phyloP scores from a whole-genome alignment of 2,329 filamentous ascomycete species.

The Aspergillus jensenii region DNA sequence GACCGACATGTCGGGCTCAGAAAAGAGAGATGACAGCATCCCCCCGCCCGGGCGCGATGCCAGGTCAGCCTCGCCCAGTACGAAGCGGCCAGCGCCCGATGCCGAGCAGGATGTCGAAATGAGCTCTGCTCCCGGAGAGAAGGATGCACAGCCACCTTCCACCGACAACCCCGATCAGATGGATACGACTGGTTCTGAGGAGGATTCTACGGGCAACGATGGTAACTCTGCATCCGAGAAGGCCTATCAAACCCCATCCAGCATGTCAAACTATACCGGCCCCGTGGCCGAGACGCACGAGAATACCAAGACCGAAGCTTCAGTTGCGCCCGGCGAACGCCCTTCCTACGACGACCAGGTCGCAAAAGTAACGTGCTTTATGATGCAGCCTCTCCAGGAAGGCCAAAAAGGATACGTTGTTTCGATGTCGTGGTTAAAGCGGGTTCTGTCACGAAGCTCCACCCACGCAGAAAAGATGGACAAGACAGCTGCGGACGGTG shows the following conservation, averaged over 20 bases:
- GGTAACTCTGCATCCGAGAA: conserved; percentile 33
- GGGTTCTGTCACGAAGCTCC: conserved; percentile 66
- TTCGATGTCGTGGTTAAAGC: conserved; percentile 74
- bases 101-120: conserved; percentile 29
- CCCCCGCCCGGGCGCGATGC: conserved; percentile 24
- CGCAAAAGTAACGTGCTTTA: conserved; percentile 64
- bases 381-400: conserved; percentile 59
- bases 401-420: conserved; percentile 76
- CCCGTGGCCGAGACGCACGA: conserved; percentile 27
- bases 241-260: conserved; percentile 40
- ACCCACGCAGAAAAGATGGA: conserved; percentile 56
- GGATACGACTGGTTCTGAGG: conserved; percentile 43
- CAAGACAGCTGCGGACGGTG: conserved; percentile 61
- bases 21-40: conserved; percentile 26
- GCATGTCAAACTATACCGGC: conserved; percentile 36
- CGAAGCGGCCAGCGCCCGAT: conserved; percentile 37
- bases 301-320: conserved; percentile 23
- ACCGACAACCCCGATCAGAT: conserved; percentile 39
- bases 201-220: conserved; percentile 26
- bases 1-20: conserved; percentile 45
- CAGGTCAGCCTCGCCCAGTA: conserved; percentile 34
- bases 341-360: conserved; percentile 70
- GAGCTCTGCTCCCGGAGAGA: conserved; percentile 18
- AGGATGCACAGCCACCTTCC: conserved; percentile 20
- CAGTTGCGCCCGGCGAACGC: conserved; percentile 23